Evolutionary conservation across 331 rosid genomes (phyloP).

Genomic region (Rhamnella rubrinervis): DNA sequence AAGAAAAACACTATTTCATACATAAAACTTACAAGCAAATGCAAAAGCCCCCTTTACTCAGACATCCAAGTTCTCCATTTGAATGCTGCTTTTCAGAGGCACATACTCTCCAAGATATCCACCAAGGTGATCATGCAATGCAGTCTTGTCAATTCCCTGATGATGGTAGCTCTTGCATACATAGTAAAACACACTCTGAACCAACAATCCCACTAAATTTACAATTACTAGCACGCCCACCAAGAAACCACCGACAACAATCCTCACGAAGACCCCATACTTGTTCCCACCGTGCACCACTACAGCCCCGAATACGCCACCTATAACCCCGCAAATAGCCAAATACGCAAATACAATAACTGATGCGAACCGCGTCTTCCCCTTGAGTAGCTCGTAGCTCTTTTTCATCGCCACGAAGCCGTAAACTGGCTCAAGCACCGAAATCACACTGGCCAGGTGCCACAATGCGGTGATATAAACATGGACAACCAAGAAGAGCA

Average conservation of each 20-base stretch:
- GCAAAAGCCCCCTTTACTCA: slow-evolving; percentile 23
- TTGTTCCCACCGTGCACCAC: slow-evolving; percentile 73
- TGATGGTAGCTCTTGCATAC: slow-evolving; percentile 92
- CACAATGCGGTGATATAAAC: slow-evolving; percentile 83
- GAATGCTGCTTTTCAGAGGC: slow-evolving; percentile 92
- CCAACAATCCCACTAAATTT: slow-evolving; percentile 75
- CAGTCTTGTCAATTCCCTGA: slow-evolving; percentile 87
- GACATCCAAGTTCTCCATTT: slow-evolving; percentile 80
- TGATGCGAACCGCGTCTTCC: slow-evolving; percentile 52
- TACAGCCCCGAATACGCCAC: slow-evolving; percentile 49
- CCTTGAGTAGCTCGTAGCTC: slow-evolving; percentile 77
- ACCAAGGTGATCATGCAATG: slow-evolving; percentile 85
- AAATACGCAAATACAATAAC: slow-evolving; percentile 55
- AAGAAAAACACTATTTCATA: background rate
- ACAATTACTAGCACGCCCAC: slow-evolving; percentile 87
- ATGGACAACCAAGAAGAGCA: slow-evolving; percentile 64
- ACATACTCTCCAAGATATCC: slow-evolving; percentile 98
- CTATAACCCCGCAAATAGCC: slow-evolving; percentile 47
- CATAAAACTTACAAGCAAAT: slow-evolving; percentile 14
- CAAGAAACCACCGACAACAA: slow-evolving; percentile 76
- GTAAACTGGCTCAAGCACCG: slow-evolving; percentile 78
- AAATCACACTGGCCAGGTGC: slow-evolving; percentile 93
- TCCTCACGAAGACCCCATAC: slow-evolving; percentile 56
- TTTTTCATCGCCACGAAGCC: slow-evolving; percentile 85
- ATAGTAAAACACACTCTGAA: slow-evolving; percentile 91